Evolutionary conservation across 495 filamentous ascomycete genomes (phyloP).

Genomic region (Hypoxylon trugodes): DNA sequence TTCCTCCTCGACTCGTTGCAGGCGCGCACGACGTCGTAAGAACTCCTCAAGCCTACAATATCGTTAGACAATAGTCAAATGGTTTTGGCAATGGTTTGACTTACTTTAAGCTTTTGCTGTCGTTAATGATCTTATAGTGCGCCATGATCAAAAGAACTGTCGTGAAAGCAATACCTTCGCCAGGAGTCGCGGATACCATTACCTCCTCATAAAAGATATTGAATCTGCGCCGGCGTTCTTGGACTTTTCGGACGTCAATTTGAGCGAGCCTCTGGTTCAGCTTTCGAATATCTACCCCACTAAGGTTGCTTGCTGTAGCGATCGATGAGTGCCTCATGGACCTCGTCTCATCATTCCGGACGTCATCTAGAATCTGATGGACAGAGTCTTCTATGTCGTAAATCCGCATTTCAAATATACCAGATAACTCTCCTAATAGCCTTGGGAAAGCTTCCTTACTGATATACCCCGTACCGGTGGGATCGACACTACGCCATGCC

Average conservation of each 20-base stretch:
- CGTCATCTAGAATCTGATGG: slow-evolving; percentile 80
- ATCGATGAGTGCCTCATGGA: slow-evolving; percentile 64
- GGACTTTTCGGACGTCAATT: slow-evolving; percentile 80
- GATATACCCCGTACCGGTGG: slow-evolving; percentile 89
- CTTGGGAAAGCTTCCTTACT: slow-evolving; percentile 91
- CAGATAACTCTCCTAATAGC: slow-evolving; percentile 88
- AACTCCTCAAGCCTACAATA: slow-evolving; percentile 83
- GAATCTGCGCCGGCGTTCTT: slow-evolving; percentile 75
- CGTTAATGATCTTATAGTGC: slow-evolving; percentile 98
- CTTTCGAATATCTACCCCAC: slow-evolving; percentile 79
- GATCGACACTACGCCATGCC: slow-evolving; percentile 95
- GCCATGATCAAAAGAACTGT: slow-evolving; percentile 95
- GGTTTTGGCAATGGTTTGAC: slow-evolving; percentile 3
- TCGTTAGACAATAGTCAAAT: slow-evolving; percentile 3
- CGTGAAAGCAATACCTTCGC: slow-evolving; percentile 90
- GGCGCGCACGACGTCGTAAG: slow-evolving; percentile 84
- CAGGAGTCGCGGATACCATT: slow-evolving; percentile 88
- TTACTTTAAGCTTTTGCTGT: slow-evolving; percentile 91
- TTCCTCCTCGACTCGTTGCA: slow-evolving; percentile 96
- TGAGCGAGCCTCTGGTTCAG: slow-evolving; percentile 76
- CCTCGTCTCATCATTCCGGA: slow-evolving; percentile 62
- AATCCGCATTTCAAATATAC: slow-evolving; percentile 96
- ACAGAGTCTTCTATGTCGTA: slow-evolving; percentile 92
- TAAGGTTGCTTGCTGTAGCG: slow-evolving; percentile 53
- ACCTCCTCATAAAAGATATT: slow-evolving; percentile 97